A percentile compares a stretch with the other conserved stretches of the same genome.
These are phyloP conservation scores for Primulina tabacum DNA, from an alignment of 257 asterid genomes.

Conservation along the genomic window DNA sequence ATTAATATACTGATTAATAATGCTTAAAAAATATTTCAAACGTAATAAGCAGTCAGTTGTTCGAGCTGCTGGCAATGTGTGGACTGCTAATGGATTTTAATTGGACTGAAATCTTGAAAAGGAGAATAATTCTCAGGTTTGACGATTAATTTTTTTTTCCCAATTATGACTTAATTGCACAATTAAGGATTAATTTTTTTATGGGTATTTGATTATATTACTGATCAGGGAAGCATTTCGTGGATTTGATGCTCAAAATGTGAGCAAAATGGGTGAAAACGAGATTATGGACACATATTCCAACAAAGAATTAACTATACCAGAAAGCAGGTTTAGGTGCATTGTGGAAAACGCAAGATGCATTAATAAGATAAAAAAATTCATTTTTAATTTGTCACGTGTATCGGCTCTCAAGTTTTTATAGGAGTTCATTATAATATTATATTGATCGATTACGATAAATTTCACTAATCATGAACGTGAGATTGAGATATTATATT, in stretches of 20 bases:
- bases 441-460: too few species aligned
- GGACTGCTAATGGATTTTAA: slow-evolving; percentile 94
- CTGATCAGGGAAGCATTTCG: slow-evolving; percentile 57
- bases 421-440: too few species aligned
- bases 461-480: too few species aligned
- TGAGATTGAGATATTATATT: too few species aligned
- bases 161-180: too few species aligned
- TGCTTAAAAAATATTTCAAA: neutral
- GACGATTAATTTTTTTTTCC: neutral
- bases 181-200: too few species aligned
- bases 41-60: slow-evolving; percentile 48
- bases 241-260: slow-evolving; percentile 63
- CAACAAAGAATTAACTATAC: slow-evolving; percentile 48
- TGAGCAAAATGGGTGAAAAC: slow-evolving; percentile 75
- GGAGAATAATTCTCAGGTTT: slow-evolving; percentile 64
- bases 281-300: slow-evolving; percentile 53
- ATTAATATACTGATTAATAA: too few species aligned
- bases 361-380: slow-evolving; percentile 58
- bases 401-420: too few species aligned
- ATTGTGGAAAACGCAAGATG: slow-evolving; percentile 87
- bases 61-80: slow-evolving; percentile 85
- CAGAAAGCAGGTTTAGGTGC: slow-evolving; percentile 76
- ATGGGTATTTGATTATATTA: too few species aligned
- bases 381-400: too few species aligned
- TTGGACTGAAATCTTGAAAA: slow-evolving; percentile 85